These are phyloP conservation scores for Didymella sp. DNA, from an alignment of 2,329 filamentous ascomycete species.

Conservation along the genomic window DNA sequence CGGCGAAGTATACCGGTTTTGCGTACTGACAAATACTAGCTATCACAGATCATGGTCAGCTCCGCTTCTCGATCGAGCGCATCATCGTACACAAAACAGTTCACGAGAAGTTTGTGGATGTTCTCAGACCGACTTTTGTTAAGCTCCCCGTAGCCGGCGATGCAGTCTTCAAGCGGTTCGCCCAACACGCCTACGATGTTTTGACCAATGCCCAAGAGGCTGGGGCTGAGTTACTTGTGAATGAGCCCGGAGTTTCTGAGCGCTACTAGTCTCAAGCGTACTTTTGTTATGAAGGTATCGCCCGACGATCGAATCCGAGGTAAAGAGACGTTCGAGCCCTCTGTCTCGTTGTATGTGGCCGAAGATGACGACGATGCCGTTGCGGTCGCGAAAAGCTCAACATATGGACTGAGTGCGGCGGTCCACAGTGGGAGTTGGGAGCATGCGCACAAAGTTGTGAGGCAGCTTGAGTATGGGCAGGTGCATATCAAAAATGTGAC, in stretches of 20 bases:
- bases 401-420: constrained; percentile 74
- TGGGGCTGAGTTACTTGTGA: constrained; percentile 62
- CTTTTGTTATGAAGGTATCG: constrained; percentile 51
- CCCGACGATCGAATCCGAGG: constrained; percentile 68
- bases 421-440: constrained; percentile 73
- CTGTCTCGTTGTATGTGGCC: constrained; percentile 70
- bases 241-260: constrained; percentile 53
- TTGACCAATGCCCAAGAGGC: constrained; percentile 61
- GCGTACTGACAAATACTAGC: constrained; percentile 15
- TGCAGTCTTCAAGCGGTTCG: constrained; percentile 45
- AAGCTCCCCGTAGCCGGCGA: constrained; percentile 51
- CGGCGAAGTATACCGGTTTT: no score
- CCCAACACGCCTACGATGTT: constrained; percentile 49
- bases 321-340: constrained; percentile 78
- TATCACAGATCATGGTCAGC: constrained; percentile 63
- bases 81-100: constrained; percentile 66
- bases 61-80: constrained; percentile 85
- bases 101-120: constrained; percentile 58
- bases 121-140: constrained; percentile 53
- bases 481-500: constrained; percentile 57
- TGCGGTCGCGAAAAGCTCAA: constrained; percentile 78
- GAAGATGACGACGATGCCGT: constrained; percentile 73
- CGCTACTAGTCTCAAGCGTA: constrained; percentile 60
- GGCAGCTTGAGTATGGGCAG: constrained; percentile 54
- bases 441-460: constrained; percentile 49